A percentile compares a stretch with the other conserved stretches of the same genome.
Evolutionary conservation across 2,329 filamentous ascomycete species (phyloP).

Genomic region (Blastomyces parvus): DNA sequence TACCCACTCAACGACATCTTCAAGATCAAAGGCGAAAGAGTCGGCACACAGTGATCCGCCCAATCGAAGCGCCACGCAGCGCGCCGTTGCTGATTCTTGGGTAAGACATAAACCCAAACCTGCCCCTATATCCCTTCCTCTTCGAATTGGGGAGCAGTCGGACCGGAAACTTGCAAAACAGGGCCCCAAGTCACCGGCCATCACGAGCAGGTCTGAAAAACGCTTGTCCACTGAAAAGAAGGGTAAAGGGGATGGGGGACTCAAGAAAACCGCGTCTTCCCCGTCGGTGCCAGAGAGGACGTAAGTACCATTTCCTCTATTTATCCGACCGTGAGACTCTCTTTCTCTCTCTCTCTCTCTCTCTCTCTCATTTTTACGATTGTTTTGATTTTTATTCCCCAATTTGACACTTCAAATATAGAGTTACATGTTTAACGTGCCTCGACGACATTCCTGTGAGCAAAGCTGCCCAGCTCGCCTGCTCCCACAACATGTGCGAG

Average conservation of each 20-base stretch:
- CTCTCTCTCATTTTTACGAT: background rate
- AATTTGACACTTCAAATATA: constrained; percentile 25
- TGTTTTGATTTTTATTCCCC: background rate
- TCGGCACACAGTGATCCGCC: background rate
- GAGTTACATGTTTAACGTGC: constrained; percentile 64
- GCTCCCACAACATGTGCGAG: constrained; percentile 73
- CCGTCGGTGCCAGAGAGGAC: constrained; percentile 11
- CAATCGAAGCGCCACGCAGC: background rate
- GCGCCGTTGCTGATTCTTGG: background rate
- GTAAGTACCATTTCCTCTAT: constrained; percentile 6
- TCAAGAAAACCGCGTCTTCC: constrained; percentile 12
- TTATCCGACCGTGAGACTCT: background rate
- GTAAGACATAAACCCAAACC: background rate
- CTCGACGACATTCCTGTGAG: constrained; percentile 55
- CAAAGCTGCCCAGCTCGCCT: constrained; percentile 62
- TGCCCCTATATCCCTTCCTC: background rate
- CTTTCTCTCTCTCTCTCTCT: background rate
- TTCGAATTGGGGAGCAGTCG: background rate
- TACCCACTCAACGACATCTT: background rate
- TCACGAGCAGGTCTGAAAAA: background rate
- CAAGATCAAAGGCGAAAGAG: background rate
- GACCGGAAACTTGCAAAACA: background rate
- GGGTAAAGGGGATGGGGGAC: constrained; percentile 6
- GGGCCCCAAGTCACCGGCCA: background rate
- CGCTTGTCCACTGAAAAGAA: constrained; percentile 4